Conservation (phyloP, 805 yeast genomes). For the Kazachstania psychrophila region DNA sequence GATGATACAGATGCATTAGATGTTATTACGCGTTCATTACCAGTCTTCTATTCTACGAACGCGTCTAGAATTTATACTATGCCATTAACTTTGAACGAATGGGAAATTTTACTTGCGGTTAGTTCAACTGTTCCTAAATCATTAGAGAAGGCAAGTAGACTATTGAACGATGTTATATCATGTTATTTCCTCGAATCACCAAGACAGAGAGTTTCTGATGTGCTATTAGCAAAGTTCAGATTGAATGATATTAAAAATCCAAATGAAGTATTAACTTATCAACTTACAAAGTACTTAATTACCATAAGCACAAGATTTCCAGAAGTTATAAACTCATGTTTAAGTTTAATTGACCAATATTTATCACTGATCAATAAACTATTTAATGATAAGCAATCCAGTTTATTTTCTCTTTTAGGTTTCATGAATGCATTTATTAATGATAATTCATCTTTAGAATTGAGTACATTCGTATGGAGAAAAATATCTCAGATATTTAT, state of each 20-base stretch:
- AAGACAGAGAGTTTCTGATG: constrained; percentile 38
- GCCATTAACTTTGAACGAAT: constrained; percentile 43
- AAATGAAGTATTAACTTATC: constrained; percentile 32
- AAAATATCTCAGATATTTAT: constrained; percentile 9
- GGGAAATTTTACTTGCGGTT: constrained; percentile 47
- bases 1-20: constrained; percentile 9
- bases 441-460: constrained; percentile 9
- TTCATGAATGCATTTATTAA: constrained; percentile 29
- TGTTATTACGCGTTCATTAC: constrained; percentile 19
- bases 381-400: constrained; percentile 9
- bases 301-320: constrained; percentile 23
- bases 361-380: constrained; percentile 13
- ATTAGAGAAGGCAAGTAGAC: constrained; percentile 31
- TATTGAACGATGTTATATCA: constrained; percentile 35
- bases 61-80: constrained; percentile 26
- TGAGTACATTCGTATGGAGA: constrained; percentile 14
- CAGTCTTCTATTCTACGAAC: constrained; percentile 21
- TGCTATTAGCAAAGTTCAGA: constrained; percentile 27
- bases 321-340: constrained; percentile 14
- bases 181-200: constrained; percentile 44
- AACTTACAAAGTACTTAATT: constrained; percentile 28
- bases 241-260: constrained; percentile 31
- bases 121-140: constrained; percentile 32
- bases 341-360: constrained; percentile 19
- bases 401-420: constrained; percentile 32